A percentile compares a stretch with the other conserved stretches of the same genome.
phyloP scores from a whole-genome alignment of 345 rosid species.

The Rhizophora mangle region DNA sequence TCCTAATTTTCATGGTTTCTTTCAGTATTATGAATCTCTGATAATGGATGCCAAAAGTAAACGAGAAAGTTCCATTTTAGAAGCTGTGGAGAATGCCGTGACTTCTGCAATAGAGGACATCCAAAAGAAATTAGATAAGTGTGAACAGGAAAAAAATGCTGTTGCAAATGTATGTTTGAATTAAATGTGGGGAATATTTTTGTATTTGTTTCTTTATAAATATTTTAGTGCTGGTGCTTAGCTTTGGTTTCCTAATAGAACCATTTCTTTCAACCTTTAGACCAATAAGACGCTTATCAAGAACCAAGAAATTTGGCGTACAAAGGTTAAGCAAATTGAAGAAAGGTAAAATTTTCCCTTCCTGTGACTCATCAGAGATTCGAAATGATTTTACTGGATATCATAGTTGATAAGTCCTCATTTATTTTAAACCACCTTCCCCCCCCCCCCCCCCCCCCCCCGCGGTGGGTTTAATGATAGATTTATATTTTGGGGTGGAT shows the following conservation, averaged over 20 bases:
- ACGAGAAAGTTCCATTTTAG: conserved; percentile 51
- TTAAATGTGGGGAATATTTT: not conserved
- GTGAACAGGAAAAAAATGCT: conserved; percentile 54
- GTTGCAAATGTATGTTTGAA: conserved; percentile 54
- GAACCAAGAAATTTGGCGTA: conserved; percentile 63
- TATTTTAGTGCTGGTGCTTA: not conserved
- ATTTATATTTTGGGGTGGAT: too few species aligned
- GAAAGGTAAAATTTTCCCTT: conserved; percentile 50
- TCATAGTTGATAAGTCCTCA: not conserved
- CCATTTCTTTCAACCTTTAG: conserved; percentile 27
- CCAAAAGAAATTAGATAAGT: conserved; percentile 57
- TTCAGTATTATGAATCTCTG: conserved; percentile 76
- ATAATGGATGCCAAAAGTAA: conserved; percentile 69
- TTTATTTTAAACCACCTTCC: not conserved
- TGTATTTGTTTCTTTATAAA: not conserved
- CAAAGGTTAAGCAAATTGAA: conserved; percentile 67
- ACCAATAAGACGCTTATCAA: conserved; percentile 65
- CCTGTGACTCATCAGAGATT: not conserved
- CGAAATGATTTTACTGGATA: not conserved
- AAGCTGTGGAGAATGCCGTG: conserved; percentile 66
- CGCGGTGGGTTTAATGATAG: not conserved
- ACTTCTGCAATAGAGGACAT: conserved; percentile 55
- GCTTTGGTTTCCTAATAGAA: not conserved
- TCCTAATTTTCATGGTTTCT: not conserved
- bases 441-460: too few species aligned